A percentile compares a stretch with the other conserved stretches of the same genome.
Conservation (phyloP, 208 protist genomes). For the Wallacemonas sp. region DNA sequence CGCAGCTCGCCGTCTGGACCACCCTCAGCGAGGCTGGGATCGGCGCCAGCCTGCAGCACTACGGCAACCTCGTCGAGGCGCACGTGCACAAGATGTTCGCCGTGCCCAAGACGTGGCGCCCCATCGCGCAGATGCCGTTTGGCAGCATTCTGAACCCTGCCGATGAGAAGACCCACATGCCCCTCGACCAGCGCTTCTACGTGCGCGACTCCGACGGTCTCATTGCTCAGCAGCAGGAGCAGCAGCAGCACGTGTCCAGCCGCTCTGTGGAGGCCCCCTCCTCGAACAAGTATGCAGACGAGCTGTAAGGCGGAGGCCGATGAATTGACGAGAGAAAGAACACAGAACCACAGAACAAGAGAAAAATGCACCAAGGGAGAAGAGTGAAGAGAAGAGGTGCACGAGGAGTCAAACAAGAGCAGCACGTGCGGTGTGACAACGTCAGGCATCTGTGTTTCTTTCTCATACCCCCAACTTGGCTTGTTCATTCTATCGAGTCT, state of each 20-base stretch:
- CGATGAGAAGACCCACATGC: conserved; percentile 26
- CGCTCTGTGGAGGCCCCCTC: not conserved
- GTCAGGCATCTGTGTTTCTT: no score
- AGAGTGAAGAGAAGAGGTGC: not conserved
- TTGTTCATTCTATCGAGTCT: no score
- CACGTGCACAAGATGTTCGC: conserved; percentile 23
- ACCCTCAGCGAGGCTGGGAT: conserved; percentile 32
- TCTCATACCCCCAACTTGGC: no score
- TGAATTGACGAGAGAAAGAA: conserved; percentile 2
- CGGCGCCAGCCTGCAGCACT: conserved; percentile 53
- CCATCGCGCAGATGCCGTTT: conserved; percentile 49
- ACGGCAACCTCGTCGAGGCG: conserved; percentile 35
- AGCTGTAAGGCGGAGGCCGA: conserved; percentile 1
- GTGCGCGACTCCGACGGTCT: conserved; percentile 20
- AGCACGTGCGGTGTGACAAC: not conserved
- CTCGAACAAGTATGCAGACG: conserved; percentile 8
- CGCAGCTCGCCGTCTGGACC: conserved; percentile 57
- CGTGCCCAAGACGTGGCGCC: conserved; percentile 32
- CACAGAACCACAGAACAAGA: not conserved
- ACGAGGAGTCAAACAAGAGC: not conserved
- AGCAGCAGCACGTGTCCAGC: not conserved
- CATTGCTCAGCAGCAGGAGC: conserved; percentile 4
- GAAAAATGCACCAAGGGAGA: no score
- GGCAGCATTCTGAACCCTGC: conserved; percentile 28
- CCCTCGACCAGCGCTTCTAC: conserved; percentile 36